phyloP scores from a whole-genome alignment of 2,329 filamentous ascomycete species.

The Hypoxylon sp. region DNA sequence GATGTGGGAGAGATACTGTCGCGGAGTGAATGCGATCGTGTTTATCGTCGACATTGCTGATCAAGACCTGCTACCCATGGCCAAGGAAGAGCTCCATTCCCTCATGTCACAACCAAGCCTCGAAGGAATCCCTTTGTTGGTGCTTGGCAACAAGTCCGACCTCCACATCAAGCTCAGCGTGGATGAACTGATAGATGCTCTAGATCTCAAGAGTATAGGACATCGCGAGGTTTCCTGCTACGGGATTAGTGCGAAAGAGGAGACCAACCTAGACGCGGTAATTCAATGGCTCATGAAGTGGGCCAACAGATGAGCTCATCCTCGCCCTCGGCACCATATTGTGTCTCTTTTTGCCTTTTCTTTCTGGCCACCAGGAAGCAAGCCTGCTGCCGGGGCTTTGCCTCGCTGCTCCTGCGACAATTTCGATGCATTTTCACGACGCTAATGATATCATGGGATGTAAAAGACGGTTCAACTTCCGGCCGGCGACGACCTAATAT shows the following conservation, averaged over 20 bases:
- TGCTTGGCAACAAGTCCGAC: slow-evolving; percentile 98
- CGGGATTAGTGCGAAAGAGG: slow-evolving; percentile 97
- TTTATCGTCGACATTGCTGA: slow-evolving; percentile 99
- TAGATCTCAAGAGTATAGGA: slow-evolving; percentile 90
- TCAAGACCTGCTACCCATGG: slow-evolving; percentile 81
- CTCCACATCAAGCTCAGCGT: slow-evolving; percentile 91
- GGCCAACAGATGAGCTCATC: slow-evolving; percentile 74
- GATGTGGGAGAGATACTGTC: slow-evolving; percentile 99
- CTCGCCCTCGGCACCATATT: slow-evolving; percentile 17
- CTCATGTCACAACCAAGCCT: slow-evolving; percentile 88
- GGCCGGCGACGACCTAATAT: slow-evolving; percentile 55
- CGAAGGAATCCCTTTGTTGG: slow-evolving; percentile 90
- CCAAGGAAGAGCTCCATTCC: slow-evolving; percentile 92
- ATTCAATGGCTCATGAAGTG: slow-evolving; percentile 96
- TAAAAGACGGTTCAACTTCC: slow-evolving; percentile 51
- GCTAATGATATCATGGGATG: slow-evolving; percentile 53
- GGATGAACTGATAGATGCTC: slow-evolving; percentile 93
- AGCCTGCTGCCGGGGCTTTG: slow-evolving; percentile 24
- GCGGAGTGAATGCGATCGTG: slow-evolving; percentile 96
- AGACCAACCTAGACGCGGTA: slow-evolving; percentile 97
- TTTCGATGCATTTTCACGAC: slow-evolving; percentile 53
- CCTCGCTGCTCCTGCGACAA: slow-evolving; percentile 44
- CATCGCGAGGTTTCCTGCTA: slow-evolving; percentile 98
- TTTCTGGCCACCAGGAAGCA: slow-evolving; percentile 31
- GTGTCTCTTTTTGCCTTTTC: slow-evolving; percentile 28